Evolutionary conservation across 2,329 filamentous ascomycete species (phyloP).

Genomic region (Ceratocystis destructans): DNA sequence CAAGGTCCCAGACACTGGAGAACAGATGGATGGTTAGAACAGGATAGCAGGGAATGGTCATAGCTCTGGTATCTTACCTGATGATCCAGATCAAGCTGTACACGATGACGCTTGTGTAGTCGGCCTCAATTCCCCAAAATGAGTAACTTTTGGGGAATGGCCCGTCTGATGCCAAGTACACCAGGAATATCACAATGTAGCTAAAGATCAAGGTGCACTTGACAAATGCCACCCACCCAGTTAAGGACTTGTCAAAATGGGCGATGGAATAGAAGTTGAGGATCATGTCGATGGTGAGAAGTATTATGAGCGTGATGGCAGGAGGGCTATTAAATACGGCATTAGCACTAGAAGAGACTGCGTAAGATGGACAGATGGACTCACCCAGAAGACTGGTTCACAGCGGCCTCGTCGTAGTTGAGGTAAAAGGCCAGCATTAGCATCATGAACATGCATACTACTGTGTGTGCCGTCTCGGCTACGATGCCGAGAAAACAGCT

Average conservation of each 20-base stretch:
- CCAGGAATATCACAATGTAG: slow-evolving; percentile 28
- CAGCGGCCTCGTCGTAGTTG: slow-evolving; percentile 22
- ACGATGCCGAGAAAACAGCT: slow-evolving; percentile 23
- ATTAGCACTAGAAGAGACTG: slow-evolving; percentile 7
- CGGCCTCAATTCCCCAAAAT: slow-evolving; percentile 27
- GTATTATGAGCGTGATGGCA: slow-evolving; percentile 25
- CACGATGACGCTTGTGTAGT: slow-evolving; percentile 25
- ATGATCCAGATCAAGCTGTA: slow-evolving; percentile 29
- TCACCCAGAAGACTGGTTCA: slow-evolving; percentile 16
- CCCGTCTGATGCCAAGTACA: slow-evolving; percentile 27
- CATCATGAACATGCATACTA: slow-evolving; percentile 25
- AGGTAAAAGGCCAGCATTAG: slow-evolving; percentile 27
- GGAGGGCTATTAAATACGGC: slow-evolving; percentile 21
- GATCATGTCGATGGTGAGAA: slow-evolving; percentile 27
- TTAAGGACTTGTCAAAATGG: slow-evolving; percentile 25
- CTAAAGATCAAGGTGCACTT: slow-evolving; percentile 25
- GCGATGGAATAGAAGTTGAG: slow-evolving; percentile 28
- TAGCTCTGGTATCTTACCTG: slow-evolving; percentile 23
- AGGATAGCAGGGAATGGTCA: background rate
- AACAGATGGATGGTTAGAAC: background rate
- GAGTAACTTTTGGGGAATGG: slow-evolving; percentile 28
- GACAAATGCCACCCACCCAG: slow-evolving; percentile 25
- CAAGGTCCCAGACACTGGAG: slow-evolving; percentile 19
- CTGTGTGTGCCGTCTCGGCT: slow-evolving; percentile 25
- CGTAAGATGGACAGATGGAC: background rate